These are phyloP conservation scores for Rostrohypoxylon terebratum DNA, from an alignment of 495 filamentous ascomycete genomes.

Conservation along the genomic window DNA sequence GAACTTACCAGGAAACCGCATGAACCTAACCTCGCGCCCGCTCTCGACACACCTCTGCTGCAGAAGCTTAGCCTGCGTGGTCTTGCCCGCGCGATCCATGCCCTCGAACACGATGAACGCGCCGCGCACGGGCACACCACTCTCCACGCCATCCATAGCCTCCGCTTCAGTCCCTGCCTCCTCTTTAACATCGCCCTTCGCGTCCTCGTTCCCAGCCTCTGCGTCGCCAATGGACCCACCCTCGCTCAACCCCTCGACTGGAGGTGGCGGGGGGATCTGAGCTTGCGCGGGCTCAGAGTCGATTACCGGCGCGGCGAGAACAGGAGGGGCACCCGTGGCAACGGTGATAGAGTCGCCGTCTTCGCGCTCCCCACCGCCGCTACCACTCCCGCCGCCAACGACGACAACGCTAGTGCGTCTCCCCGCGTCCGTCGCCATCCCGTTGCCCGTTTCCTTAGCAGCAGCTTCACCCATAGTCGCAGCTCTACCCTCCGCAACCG, in stretches of 20 bases:
- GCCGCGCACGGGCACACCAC: slow-evolving; percentile 62
- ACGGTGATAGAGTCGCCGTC: slow-evolving; percentile 38
- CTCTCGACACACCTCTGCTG: slow-evolving; percentile 68
- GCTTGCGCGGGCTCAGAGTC: slow-evolving; percentile 27
- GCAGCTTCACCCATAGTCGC: too few relatives aligned
- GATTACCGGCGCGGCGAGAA: slow-evolving; percentile 41
- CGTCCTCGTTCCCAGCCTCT: background rate
- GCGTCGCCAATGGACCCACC: background rate
- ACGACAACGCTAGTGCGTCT: background rate
- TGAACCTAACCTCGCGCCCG: slow-evolving; percentile 74
- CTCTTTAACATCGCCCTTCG: background rate
- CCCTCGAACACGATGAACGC: slow-evolving; percentile 92
- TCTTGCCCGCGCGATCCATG: slow-evolving; percentile 94
- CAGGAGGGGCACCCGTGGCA: slow-evolving; percentile 33
- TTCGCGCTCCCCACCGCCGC: slow-evolving; percentile 6
- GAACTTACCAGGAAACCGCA: slow-evolving; percentile 86
- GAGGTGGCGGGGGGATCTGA: slow-evolving; percentile 5
- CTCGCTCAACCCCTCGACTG: background rate
- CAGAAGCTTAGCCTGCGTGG: slow-evolving; percentile 86
- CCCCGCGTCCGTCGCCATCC: background rate
- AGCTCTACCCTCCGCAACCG: too few relatives aligned
- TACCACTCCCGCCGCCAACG: background rate
- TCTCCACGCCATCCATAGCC: slow-evolving; percentile 43
- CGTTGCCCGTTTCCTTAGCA: background rate
- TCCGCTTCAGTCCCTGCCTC: background rate